A percentile compares a stretch with the other conserved stretches of the same genome.
Evolutionary conservation across 2,329 filamentous ascomycete genomes (phyloP).

Genomic region (Colletotrichum sp.): DNA sequence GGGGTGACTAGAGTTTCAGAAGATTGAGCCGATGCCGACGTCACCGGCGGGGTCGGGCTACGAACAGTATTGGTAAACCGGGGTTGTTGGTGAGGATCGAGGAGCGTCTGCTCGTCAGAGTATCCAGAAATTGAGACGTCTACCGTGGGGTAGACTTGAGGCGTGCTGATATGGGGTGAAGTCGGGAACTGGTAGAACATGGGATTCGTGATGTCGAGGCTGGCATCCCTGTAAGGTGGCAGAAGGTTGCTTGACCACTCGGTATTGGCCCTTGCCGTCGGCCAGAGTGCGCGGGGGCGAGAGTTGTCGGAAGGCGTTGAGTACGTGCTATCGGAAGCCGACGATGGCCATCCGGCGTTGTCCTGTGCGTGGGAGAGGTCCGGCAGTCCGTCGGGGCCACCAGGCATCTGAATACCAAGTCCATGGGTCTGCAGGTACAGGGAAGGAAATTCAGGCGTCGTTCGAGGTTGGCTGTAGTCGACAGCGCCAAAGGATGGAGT

Average conservation of each 20-base stretch:
- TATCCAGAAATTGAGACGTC: slow-evolving; percentile 40
- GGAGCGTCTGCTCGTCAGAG: slow-evolving; percentile 38
- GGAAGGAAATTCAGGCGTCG: slow-evolving; percentile 13
- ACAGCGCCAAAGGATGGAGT: slow-evolving; percentile 1
- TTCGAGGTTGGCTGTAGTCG: slow-evolving; percentile 21
- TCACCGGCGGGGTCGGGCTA: slow-evolving; percentile 52
- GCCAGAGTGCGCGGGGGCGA: slow-evolving; percentile 25
- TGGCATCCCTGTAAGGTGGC: slow-evolving; percentile 28
- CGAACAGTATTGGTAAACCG: slow-evolving; percentile 49
- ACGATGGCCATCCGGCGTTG: slow-evolving; percentile 46
- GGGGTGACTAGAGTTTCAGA: slow-evolving; percentile 55
- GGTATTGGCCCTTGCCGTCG: slow-evolving; percentile 29
- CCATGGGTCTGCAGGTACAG: slow-evolving; percentile 18
- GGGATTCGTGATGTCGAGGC: slow-evolving; percentile 31
- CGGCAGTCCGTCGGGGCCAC: slow-evolving; percentile 3
- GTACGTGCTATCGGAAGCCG: slow-evolving; percentile 51
- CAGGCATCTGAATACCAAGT: slow-evolving; percentile 12
- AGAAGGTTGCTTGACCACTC: slow-evolving; percentile 36
- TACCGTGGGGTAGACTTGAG: slow-evolving; percentile 38
- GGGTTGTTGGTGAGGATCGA: slow-evolving; percentile 38
- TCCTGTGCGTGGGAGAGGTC: slow-evolving; percentile 33
- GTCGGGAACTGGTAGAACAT: slow-evolving; percentile 34
- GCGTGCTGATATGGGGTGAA: slow-evolving; percentile 26
- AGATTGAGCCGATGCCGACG: slow-evolving; percentile 47
- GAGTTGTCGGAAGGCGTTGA: slow-evolving; percentile 50